Base-by-base conservation (phyloP, 2,329 filamentous ascomycete species). In the Colletotrichum salicis region DNA sequence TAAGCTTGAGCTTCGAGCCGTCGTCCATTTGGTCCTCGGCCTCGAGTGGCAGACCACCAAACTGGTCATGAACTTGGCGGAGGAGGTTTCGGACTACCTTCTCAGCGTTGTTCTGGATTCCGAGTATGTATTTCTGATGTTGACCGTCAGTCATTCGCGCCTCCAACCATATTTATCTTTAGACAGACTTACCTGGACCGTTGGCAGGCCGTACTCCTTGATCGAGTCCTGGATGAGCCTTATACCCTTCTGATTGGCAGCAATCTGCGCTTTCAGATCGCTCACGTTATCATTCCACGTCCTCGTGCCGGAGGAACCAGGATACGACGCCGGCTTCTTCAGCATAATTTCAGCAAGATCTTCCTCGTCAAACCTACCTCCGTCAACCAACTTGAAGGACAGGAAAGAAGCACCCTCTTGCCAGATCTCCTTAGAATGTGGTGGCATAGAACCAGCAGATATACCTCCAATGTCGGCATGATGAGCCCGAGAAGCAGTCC, bases 381-480 rank as follows among this genome's bases (percentile, higher is more conserved):
- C 88, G 22, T 90, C 93, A 3, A 95, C 93, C 4, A 95, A 85
- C 80, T 95, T 88, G 77, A 91, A 89, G 8, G 87, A 89, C 73
- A 87, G 87, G 72, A 91, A 91, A 1, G 88, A 86, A 3, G 89
- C 89, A 2, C 89, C 89, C 79, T 91, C 89, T 77, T 91, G 87
- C 76, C 83, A 91, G 6, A 91, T 81, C 74, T 91, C 89, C 37
- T 88, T 86, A 0, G 91, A 93, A 74, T 93, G 89, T 6, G 92
- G 91, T 0, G 93, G 93, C 93, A 96, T 96, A 1, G 91, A 93
- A 0, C 93, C 93, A 0, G 93, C 93, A 1, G 94, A 86, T 56
- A 94, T 94, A 13, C 93, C 93, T 13, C 93, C 93, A 75, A 96
- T 95, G 77, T 96, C 93, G n/a, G 93, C 93, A 76, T 96, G 93